Conservation (phyloP, 345 rosid genomes). For the Eucalyptus caleyi region DNA sequence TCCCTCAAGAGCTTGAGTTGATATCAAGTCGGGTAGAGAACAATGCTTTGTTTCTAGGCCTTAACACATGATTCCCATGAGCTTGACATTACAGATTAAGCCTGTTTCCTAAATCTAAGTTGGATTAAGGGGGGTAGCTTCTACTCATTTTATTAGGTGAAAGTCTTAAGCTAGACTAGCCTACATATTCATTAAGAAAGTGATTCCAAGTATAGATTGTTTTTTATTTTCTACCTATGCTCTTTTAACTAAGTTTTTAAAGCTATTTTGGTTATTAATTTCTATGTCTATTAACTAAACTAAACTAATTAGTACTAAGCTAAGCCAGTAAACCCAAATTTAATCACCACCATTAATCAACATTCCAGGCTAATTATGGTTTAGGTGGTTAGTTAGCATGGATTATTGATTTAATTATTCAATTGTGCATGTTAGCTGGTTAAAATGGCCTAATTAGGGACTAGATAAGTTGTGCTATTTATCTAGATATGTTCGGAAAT, state of each 20-base stretch:
- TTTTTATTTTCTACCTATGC: not conserved
- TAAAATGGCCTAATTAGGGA: too few species aligned
- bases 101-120: not conserved
- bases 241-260: not conserved
- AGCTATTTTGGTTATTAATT: not conserved
- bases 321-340: not conserved
- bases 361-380: not conserved
- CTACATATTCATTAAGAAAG: not conserved
- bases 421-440: too few species aligned
- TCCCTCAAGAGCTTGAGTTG: not conserved
- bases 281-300: not conserved
- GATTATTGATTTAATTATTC: too few species aligned
- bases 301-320: too few species aligned
- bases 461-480: too few species aligned
- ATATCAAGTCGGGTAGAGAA: not conserved
- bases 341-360: not conserved
- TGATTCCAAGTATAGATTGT: not conserved
- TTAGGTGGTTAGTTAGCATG: too few species aligned
- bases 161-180: not conserved
- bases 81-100: not conserved
- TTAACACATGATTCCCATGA: not conserved
- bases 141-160: not conserved
- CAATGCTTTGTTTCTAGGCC: not conserved
- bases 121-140: not conserved
- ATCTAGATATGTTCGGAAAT: too few species aligned